phyloP scores from a whole-genome alignment of 495 filamentous ascomycete genomes.

The Podospora pseudopauciseta region DNA sequence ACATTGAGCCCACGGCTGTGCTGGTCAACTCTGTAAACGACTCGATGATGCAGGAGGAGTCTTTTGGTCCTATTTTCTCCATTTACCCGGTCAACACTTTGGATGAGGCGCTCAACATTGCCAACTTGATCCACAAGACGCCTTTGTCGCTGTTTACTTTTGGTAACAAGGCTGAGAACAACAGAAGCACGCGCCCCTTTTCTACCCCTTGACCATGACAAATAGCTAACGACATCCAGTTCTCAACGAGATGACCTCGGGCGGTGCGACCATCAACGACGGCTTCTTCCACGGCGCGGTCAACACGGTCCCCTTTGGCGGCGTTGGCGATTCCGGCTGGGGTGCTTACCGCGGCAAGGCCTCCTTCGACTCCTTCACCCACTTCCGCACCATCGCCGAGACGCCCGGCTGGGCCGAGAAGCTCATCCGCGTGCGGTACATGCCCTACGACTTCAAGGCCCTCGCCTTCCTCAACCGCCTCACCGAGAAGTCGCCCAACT shows the following conservation, averaged over 20 bases:
- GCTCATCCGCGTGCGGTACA: conserved; percentile 72
- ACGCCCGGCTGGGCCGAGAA: conserved; percentile 80
- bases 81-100: conserved; percentile 70
- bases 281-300: conserved; percentile 74
- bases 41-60: conserved; percentile 73
- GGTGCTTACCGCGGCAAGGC: conserved; percentile 81
- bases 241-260: conserved; percentile 63
- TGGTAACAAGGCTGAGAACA: conserved; percentile 69
- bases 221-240: conserved; percentile 40
- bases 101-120: conserved; percentile 75
- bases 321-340: conserved; percentile 79
- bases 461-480: conserved; percentile 55
- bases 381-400: conserved; percentile 69
- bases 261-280: conserved; percentile 79
- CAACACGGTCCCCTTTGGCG: conserved; percentile 79
- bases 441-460: conserved; percentile 60
- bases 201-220: not conserved
- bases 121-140: conserved; percentile 71
- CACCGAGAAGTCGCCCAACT: conserved; percentile 63
- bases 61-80: conserved; percentile 84
- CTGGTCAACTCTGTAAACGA: conserved; percentile 71
- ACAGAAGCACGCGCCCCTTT: conserved; percentile 49
- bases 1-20: conserved; percentile 83
- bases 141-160: conserved; percentile 83
- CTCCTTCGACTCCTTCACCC: conserved; percentile 81